These are phyloP conservation scores for Calonectria pteridis DNA, from an alignment of 2,329 filamentous ascomycete genomes.

Conservation along the genomic window DNA sequence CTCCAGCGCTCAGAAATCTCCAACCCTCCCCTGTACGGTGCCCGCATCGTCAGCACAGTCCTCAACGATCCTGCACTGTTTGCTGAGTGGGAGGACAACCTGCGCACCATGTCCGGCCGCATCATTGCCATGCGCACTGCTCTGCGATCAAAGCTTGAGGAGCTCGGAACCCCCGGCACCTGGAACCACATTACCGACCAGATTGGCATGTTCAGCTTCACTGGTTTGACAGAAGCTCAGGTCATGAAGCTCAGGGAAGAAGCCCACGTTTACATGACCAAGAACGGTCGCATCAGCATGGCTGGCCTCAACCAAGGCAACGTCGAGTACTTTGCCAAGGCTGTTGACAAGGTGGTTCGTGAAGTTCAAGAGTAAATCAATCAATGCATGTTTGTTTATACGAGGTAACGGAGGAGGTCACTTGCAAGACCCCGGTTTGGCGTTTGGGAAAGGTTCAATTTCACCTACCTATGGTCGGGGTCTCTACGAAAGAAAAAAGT, in stretches of 20 bases:
- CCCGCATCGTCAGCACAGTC: conserved; percentile 85
- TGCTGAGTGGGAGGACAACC: conserved; percentile 91
- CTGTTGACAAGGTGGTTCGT: conserved; percentile 84
- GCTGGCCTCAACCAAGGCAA: conserved; percentile 95
- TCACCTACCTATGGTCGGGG: conserved; percentile 40
- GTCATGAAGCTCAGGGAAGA: conserved; percentile 77
- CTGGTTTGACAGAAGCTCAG: conserved; percentile 80
- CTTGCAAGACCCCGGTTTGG: conserved; percentile 41
- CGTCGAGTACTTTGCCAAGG: conserved; percentile 91
- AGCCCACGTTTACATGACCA: conserved; percentile 90
- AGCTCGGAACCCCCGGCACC: conserved; percentile 84
- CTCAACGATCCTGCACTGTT: conserved; percentile 88
- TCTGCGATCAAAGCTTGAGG: conserved; percentile 84
- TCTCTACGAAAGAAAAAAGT: conserved; percentile 41
- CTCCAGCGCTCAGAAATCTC: conserved; percentile 98
- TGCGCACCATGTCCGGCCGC: conserved; percentile 93
- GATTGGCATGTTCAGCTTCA: conserved; percentile 99
- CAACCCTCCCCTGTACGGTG: conserved; percentile 95
- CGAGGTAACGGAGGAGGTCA: conserved; percentile 43
- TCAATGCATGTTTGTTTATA: conserved; percentile 35
- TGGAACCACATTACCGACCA: conserved; percentile 99
- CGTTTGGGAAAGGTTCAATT: conserved; percentile 42
- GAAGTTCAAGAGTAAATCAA: conserved; percentile 35
- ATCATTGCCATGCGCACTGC: conserved; percentile 92
- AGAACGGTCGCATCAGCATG: conserved; percentile 99